Evolutionary conservation across 495 filamentous ascomycete genomes (phyloP), one percentile per base, ranked within the genome.

Genomic region (Pyrenula aspistea): DNA sequence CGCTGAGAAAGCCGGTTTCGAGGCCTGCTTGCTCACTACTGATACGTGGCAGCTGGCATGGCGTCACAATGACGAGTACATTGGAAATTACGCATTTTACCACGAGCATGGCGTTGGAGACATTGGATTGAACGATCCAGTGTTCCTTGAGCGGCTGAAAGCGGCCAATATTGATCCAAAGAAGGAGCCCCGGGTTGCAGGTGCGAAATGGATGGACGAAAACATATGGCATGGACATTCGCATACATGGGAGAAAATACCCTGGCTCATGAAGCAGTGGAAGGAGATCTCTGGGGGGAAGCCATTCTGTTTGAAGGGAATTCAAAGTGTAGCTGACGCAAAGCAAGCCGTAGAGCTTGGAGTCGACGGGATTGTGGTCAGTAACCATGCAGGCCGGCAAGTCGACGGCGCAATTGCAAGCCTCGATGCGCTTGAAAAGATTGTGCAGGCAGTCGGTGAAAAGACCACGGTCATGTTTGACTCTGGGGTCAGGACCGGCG

Each of bases 31-130:
- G 19, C 68, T 87, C 0, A 88, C 82, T 2, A 76, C 80, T 0
- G 84, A 86, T 66, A 87, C 84, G 0, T 85, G 76, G 78, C 73
- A 79, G 57, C 72, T 87, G 1, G 84, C 74, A 8, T 87, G 83
- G 82, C 76, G 83, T 4, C 81, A 83, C 61, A 72, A 83, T 62
- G 81, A 86, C 57, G 73, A 80, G 15, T 65, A 68, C 2, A 74
- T 67, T 0, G 72, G 70, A 12, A 84, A 86, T 61, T 84, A 86
- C 61, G 81, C 83, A 8, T 85, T 85, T 63, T 84, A 84, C 59
- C 71, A 70, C 51, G 79, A n/a, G n/a, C n/a, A n/a, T n/a, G n/a
- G n/a, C n/a, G n/a, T n/a, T n/a, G n/a, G n/a, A n/a, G 79, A 82
- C 25, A 57, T 86, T 4, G 83, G 81, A 0, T 70, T 86, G 0